A percentile compares a stretch with the other conserved stretches of the same genome.
phyloP scores from a whole-genome alignment of 2,329 filamentous ascomycete species.

The Cephalotrichum gorgonifer region DNA sequence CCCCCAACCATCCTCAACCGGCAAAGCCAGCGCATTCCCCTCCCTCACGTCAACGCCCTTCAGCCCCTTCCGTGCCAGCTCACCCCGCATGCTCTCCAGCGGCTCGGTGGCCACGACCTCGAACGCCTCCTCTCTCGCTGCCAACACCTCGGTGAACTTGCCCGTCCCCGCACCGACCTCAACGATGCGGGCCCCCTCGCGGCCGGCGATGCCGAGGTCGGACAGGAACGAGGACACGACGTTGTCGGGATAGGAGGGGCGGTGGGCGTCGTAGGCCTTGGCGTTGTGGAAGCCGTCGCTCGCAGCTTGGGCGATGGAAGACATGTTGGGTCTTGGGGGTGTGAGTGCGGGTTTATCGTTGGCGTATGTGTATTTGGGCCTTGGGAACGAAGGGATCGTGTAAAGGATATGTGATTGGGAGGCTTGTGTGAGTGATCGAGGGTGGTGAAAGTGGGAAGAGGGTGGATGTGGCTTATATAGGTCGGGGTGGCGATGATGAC shows the following conservation, averaged over 20 bases:
- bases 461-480: too few species aligned
- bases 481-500: too few species aligned
- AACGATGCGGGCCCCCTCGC: constrained; percentile 37
- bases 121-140: constrained; percentile 46
- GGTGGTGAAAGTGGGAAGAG: neutral
- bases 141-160: constrained; percentile 57
- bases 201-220: constrained; percentile 38
- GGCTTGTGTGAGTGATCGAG: neutral
- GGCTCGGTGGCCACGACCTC: constrained; percentile 54
- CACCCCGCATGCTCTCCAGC: constrained; percentile 51
- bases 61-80: constrained; percentile 48
- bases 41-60: constrained; percentile 40
- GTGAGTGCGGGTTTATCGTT: too few species aligned
- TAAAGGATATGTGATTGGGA: neutral
- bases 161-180: constrained; percentile 62
- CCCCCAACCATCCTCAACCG: constrained; percentile 44
- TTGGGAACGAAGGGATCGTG: too few species aligned
- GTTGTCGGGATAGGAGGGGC: constrained; percentile 53
- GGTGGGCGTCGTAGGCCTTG: constrained; percentile 53
- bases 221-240: constrained; percentile 49
- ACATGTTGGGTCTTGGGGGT: neutral
- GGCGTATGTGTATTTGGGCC: too few species aligned
- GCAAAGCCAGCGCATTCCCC: constrained; percentile 49
- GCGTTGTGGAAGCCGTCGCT: constrained; percentile 56
- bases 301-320: constrained; percentile 37